These are phyloP conservation scores for Geotrichum histeridarum DNA, from an alignment of 1,139 yeast genomes.

Conservation along the genomic window DNA sequence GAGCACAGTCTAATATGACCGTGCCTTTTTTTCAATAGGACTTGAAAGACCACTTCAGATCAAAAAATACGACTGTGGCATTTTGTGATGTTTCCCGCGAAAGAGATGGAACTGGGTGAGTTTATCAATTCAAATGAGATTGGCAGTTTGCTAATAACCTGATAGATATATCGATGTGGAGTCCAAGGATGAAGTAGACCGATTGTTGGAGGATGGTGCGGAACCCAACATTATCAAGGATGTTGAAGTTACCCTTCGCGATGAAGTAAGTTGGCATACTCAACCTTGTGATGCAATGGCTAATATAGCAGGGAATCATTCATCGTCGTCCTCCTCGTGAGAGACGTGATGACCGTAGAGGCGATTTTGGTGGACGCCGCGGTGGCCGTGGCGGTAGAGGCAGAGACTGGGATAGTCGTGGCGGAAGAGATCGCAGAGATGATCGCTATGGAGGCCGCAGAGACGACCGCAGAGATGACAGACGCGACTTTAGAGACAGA, in stretches of 20 bases:
- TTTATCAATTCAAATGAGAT: background rate
- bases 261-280: slow-evolving; percentile 52
- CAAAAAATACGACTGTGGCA: slow-evolving; percentile 33
- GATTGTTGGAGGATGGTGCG: slow-evolving; percentile 56
- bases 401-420: slow-evolving; percentile 41
- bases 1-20: background rate
- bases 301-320: slow-evolving; percentile 41
- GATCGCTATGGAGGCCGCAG: slow-evolving; percentile 23
- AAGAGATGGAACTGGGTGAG: slow-evolving; percentile 31
- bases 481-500: slow-evolving; percentile 10
- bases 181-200: slow-evolving; percentile 65
- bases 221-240: slow-evolving; percentile 73
- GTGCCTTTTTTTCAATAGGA: slow-evolving; percentile 20
- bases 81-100: slow-evolving; percentile 33
- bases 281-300: slow-evolving; percentile 26
- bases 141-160: slow-evolving; percentile 30
- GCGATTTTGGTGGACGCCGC: slow-evolving; percentile 12
- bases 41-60: slow-evolving; percentile 37
- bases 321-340: slow-evolving; percentile 44
- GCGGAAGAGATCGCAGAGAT: slow-evolving; percentile 22
- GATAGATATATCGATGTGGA: slow-evolving; percentile 61
- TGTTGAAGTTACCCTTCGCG: slow-evolving; percentile 59
- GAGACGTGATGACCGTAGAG: slow-evolving; percentile 15
- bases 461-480: slow-evolving; percentile 19
- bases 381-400: slow-evolving; percentile 16